Evolutionary conservation across 2,329 filamentous ascomycete species (phyloP), one percentile per base, ranked within the genome.

Genomic region (Chalaropsis ovoidea): DNA sequence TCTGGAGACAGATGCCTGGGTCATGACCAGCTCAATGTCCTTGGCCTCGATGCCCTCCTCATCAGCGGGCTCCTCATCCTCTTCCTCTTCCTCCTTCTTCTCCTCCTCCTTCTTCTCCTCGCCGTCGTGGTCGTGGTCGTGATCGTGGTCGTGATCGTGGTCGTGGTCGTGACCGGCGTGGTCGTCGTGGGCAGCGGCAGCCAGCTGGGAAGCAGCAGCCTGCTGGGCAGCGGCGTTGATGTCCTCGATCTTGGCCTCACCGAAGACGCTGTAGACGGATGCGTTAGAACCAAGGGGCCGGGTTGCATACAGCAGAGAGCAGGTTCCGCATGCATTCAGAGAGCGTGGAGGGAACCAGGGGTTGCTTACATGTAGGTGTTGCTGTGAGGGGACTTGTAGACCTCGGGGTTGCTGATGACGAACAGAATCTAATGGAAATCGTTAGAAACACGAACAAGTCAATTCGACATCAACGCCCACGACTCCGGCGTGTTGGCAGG

Each of bases 211-310:
- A 73, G 93, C 93, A 73, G 94, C 94, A 72, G 89, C 90, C 74
- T 93, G 90, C 82, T 97, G 94, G 74, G 93, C 93, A 76, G 93
- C 90, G 73, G 94, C 95, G 87, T 97, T 99, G 75, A 97, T 84
- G 80, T 99, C 95, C 86, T 99, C 94, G 71, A 99, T 97, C 89
- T 99, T 99, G 76, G 95, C 94, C 84, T 99, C 95, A 78, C 94
- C 94, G 77, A 99, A 99, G 79, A 97, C 95, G 80, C 93, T 96
- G 72, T 56, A 54, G 4, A 35, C 15, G n/a, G 17, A 22, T 31
- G 4, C 41, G 13, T 19, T 42, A 22, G 39, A 24, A 47, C n/a
- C n/a, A 19, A 15, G 15, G 15, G 8, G 1, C 43, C 4, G 17
- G 15, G 0, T n/a, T 19, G 5, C 13, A 19, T 19, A 1, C 13